Base-by-base conservation (phyloP, 139 green algal genomes). In the Pleodorina starrii region DNA sequence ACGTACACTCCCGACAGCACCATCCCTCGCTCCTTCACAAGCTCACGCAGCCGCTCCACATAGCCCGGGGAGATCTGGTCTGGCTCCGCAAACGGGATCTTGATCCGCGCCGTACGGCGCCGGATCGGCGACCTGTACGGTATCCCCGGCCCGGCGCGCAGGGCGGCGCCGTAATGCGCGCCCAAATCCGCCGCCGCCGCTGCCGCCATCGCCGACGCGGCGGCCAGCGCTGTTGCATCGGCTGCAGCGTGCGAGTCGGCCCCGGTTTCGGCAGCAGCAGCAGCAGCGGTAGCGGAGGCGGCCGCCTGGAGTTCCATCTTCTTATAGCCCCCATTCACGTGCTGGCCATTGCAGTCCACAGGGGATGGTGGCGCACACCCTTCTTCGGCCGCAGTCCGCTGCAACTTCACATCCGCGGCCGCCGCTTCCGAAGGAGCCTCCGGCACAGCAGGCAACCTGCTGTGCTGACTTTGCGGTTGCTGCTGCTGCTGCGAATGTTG, bases 11-110 rank as follows among this genome's bases (percentile, higher is more conserved):
- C 60, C n/a, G 80, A 43, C 80, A 87, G 80, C 4, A 25, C 0
- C 59, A 63, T 19, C 23, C 80, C 80, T 9, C 43, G 59, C 80
- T 87, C 10, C 42, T 27, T 14, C 60, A 59, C 59, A 59, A 87
- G 40, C 25, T 0, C 42, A 59, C 46, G 29, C 60, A 87, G 59
- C n/a, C 80, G 80, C 29, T 87, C 12, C 60, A 87, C n/a, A 42
- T 66, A 87, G 60, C 43, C 80, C 3, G 80, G 60, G 17, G 27
- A 9, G 36, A 87, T 50, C n/a, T 87, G 42, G 40, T 60, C 80
- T 9, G 80, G 80, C 80, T 87, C 80, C 19, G 60, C 80, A 11
- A 57, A 86, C 1, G 79, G 79, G 0, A 86, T 60, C 79, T 86
- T 86, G 42, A 86, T 32, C 11, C 79, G 79, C 4, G 40, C 27